A percentile compares a stretch with the other conserved stretches of the same genome.
Conservation (phyloP, 345 rosid species). For the Bruguiera sexangula region DNA sequence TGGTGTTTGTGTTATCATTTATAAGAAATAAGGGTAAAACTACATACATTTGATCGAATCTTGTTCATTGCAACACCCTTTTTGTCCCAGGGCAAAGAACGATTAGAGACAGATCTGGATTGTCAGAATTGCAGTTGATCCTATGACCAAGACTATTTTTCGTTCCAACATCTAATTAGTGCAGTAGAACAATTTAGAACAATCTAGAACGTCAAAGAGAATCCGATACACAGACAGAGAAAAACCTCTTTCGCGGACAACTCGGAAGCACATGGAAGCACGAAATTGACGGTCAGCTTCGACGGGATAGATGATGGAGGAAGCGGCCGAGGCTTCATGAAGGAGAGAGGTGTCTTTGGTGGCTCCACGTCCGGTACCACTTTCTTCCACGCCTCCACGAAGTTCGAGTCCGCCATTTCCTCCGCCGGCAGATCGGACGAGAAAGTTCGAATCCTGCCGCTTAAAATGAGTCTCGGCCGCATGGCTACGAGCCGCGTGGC, state of each 20-base stretch:
- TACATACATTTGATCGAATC: no score
- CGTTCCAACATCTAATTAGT: no score
- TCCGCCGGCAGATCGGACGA: slow-evolving; percentile 34
- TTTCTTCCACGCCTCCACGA: slow-evolving; percentile 46
- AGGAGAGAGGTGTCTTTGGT: slow-evolving; percentile 45
- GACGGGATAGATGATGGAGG: slow-evolving; percentile 43
- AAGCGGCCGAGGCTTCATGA: slow-evolving; percentile 39
- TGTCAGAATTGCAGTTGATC: no score
- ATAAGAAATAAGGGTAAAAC: no score
- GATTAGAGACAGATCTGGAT: no score
- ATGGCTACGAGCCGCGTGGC: slow-evolving; percentile 14
- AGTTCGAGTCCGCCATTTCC: slow-evolving; percentile 28
- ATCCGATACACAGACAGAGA: neutral
- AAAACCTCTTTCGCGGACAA: slow-evolving; percentile 40
- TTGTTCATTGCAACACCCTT: no score
- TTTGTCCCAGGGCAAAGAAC: no score
- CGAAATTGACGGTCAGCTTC: slow-evolving; percentile 52
- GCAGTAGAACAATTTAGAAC: no score
- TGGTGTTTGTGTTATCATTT: no score
- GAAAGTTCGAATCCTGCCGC: slow-evolving; percentile 20
- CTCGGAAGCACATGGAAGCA: slow-evolving; percentile 46
- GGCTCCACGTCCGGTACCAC: slow-evolving; percentile 39
- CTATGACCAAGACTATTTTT: no score
- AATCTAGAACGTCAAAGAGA: neutral
- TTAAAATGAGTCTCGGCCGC: slow-evolving; percentile 13